phyloP scores from a whole-genome alignment of 2,329 filamentous ascomycete genomes.

The Neofusicoccum cordaticola region DNA sequence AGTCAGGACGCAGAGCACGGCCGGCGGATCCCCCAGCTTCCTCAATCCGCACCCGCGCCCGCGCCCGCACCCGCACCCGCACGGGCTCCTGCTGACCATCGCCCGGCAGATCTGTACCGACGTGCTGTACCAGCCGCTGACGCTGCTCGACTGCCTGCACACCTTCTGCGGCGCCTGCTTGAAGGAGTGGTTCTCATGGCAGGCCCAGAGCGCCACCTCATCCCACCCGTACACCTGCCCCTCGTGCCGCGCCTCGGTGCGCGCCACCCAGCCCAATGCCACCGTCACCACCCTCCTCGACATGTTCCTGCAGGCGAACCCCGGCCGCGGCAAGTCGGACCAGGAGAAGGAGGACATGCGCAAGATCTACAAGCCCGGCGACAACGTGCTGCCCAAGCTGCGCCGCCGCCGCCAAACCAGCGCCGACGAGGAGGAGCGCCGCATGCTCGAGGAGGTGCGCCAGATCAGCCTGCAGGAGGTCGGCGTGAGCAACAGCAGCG shows the following conservation, averaged over 20 bases:
- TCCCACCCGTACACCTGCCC: constrained; percentile 77
- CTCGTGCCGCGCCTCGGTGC: constrained; percentile 81
- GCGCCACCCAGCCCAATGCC: constrained; percentile 85
- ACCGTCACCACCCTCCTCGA: constrained; percentile 86
- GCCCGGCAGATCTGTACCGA: constrained; percentile 84
- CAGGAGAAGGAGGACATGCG: constrained; percentile 75
- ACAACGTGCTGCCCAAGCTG: constrained; percentile 70
- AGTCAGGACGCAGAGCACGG: constrained; percentile 9
- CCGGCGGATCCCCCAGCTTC: constrained; percentile 10
- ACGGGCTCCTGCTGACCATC: neutral
- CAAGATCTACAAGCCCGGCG: constrained; percentile 74
- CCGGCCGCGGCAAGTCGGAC: constrained; percentile 65
- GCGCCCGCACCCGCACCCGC: neutral
- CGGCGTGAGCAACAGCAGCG: constrained; percentile 42
- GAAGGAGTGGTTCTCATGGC: constrained; percentile 92
- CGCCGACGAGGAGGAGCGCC: constrained; percentile 65
- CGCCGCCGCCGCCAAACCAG: constrained; percentile 45
- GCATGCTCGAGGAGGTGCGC: constrained; percentile 68
- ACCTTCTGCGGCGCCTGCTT: constrained; percentile 95
- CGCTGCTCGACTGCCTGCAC: constrained; percentile 87
- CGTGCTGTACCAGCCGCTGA: constrained; percentile 84
- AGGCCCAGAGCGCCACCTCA: constrained; percentile 59
- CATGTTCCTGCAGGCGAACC: constrained; percentile 79
- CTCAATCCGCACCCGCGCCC: neutral
- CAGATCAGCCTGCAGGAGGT: constrained; percentile 70